A percentile compares a stretch with the other conserved stretches of the same genome.
Evolutionary conservation across 495 filamentous ascomycete species (phyloP).

Genomic region (Hypoxylon intermedium): DNA sequence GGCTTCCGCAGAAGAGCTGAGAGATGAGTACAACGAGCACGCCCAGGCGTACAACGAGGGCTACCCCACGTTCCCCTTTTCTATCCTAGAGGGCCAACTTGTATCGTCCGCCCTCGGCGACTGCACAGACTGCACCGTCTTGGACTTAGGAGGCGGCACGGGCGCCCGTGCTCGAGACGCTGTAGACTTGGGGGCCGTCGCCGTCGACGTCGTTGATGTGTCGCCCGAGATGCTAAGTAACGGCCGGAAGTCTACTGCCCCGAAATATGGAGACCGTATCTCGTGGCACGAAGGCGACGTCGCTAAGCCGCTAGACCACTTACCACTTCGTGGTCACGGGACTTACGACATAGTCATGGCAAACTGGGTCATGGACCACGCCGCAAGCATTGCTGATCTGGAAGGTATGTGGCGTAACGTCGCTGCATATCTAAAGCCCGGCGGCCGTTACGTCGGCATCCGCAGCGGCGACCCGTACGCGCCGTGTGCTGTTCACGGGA

Average conservation of each 20-base stretch:
- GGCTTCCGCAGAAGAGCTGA: background rate
- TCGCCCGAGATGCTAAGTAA: slow-evolving; percentile 39
- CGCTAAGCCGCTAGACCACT: slow-evolving; percentile 31
- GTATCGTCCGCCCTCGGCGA: slow-evolving; percentile 6
- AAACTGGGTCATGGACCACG: slow-evolving; percentile 41
- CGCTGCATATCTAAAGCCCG: slow-evolving; percentile 35
- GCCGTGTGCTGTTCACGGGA: slow-evolving; percentile 13
- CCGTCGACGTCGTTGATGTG: slow-evolving; percentile 45
- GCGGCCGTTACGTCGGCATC: slow-evolving; percentile 38
- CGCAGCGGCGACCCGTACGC: slow-evolving; percentile 16
- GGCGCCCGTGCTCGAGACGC: slow-evolving; percentile 42
- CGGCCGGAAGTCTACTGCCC: slow-evolving; percentile 2
- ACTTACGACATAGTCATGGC: slow-evolving; percentile 45
- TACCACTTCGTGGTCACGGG: slow-evolving; percentile 14
- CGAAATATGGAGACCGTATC: slow-evolving; percentile 2
- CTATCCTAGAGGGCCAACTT: slow-evolving; percentile 6
- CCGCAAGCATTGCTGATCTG: slow-evolving; percentile 25
- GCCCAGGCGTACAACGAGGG: background rate
- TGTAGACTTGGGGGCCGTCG: slow-evolving; percentile 34
- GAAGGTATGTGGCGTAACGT: slow-evolving; percentile 45
- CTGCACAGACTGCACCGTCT: slow-evolving; percentile 35
- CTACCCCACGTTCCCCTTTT: background rate
- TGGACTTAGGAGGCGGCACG: slow-evolving; percentile 49
- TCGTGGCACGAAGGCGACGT: slow-evolving; percentile 37
- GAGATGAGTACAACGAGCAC: background rate